Base-by-base conservation (phyloP, 2,329 filamentous ascomycete species). In the Arthrobotrys musiformis region DNA sequence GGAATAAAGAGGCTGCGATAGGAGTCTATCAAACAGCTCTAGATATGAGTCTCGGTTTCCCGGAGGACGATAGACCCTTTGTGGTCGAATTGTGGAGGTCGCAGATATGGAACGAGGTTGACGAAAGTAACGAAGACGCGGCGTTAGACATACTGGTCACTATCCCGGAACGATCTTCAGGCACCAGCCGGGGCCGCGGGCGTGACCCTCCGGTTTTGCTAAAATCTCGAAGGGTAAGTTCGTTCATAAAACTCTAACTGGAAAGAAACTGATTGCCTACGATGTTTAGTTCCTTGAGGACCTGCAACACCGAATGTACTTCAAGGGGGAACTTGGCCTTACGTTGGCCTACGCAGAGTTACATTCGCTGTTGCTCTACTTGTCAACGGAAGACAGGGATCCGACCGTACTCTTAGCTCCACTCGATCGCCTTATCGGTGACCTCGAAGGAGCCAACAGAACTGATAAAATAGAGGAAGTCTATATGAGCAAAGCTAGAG, bases 21-120 rank as follows among this genome's bases (percentile, higher is more conserved):
- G 89, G 88, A 62, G 89, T 95, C 0, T 88, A 94, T 80, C 82
- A 86, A 0, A 90, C 91, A 0, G 90, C 92, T 1, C 85, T 93
- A n/a, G 85, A 85, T 1, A 88, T 90, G 86, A 86, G 84, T 66
- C 81, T 81, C n/a, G 83, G 81, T 1, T 84, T 86, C 22, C 76
- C 82, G 3, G 79, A 82, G 19, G 70, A 79, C 4, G 82, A 84
- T 22, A 82, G 81, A 62, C 79, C 82, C 30, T 83, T 85, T 82
- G 74, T 69, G 6, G 82, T 86, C 8, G 79, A 86, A 1, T 82
- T 93, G 1, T 89, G 88, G 86, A 86, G 87, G 66, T 86, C 87
- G 1, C 92, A 90, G 87, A 85, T 90, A 0, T 93, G 91, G 90
- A 86, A 90, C 79, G 87, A 79, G 19, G 72, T 78, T 8, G 40